Evolutionary conservation across 2,329 filamentous ascomycete species (phyloP), one percentile per base, ranked within the genome.

Genomic region (Fonsecaea pugnacius): DNA sequence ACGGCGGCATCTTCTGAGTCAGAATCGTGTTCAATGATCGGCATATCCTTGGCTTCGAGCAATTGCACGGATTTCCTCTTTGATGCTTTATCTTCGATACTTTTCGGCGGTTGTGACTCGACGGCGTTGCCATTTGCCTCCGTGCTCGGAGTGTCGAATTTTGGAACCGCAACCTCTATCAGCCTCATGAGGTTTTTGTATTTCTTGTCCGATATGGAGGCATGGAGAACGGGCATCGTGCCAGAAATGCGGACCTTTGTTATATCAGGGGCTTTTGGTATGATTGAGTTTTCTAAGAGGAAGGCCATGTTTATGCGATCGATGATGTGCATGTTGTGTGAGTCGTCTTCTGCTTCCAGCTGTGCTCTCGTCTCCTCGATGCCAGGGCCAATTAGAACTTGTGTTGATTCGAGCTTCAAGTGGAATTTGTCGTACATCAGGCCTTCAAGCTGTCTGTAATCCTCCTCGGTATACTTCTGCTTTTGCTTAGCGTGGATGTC

Each of bases 291-390:
- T 75, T 97, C 93, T n/a, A 99, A 87, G 10, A 92, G 88, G 75
- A 99, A 98, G 75, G 98, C 91, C 71, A 99, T 91, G 70, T 96
- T 99, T 80, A 99, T 99, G 69, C 91, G 89, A 75, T 99, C 94
- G 38, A 99, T 91, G 60, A 99, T 88, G 74, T 98, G 94, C 69
- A 96, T 84, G 67, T 89, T 88, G 62, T 89, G 89, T 1, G 84
- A 82, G 6, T 89, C 85, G 30, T 89, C 86, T 67, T 86, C 85
- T 32, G 87, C 83, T 12, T 85, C 84, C 3, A 99, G 82, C 71
- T 97, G 92, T 4, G 88, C 84, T 74, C 94, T 95, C 0, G 96
- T 95, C 69, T 91, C 91, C 60, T 96, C 89, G 54, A 99, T 91
- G 0, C 94, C 96, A 0, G 93, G 92, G 0, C 95, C 95, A 67